Percentiles rank a stretch among this genome's conserved stretches.
Conservation (phyloP, 805 yeast genomes). For the Metschnikowia gelsemii region DNA sequence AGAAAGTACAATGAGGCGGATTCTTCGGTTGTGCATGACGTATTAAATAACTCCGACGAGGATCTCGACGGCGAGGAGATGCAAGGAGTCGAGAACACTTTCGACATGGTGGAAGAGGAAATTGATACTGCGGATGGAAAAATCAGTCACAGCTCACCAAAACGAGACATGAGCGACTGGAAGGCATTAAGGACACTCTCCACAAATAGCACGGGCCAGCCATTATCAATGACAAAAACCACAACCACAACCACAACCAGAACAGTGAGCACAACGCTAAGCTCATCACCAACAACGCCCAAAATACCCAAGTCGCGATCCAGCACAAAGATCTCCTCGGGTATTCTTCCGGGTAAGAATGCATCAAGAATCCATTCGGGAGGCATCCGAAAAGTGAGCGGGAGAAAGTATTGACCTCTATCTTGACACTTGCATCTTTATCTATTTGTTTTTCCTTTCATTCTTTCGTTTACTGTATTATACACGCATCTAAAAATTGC, state of each 20-base stretch:
- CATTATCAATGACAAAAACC: conserved; percentile 41
- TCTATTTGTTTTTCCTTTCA: neutral
- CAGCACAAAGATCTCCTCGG: conserved; percentile 17
- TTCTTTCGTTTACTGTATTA: conserved; percentile 9
- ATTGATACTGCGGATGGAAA: conserved; percentile 18
- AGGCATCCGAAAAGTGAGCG: conserved; percentile 21
- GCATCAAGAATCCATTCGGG: conserved; percentile 19
- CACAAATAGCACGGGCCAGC: conserved; percentile 32
- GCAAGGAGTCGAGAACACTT: conserved; percentile 23
- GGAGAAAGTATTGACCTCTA: conserved; percentile 12
- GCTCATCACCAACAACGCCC: conserved; percentile 36
- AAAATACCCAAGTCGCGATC: conserved; percentile 19
- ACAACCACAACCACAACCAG: conserved; percentile 51
- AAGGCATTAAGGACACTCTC: conserved; percentile 41
- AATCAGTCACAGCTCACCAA: conserved; percentile 24
- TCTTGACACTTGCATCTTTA: neutral
- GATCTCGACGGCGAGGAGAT: conserved; percentile 17
- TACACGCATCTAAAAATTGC: neutral
- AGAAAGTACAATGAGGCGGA: conserved; percentile 56
- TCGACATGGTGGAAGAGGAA: conserved; percentile 17
- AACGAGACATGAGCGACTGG: conserved; percentile 33
- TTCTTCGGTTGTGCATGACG: conserved; percentile 35
- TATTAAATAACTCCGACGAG: conserved; percentile 46
- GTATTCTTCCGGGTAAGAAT: conserved; percentile 19
- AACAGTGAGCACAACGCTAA: conserved; percentile 44